Base-by-base conservation (phyloP, 2,329 filamentous ascomycete species). In the Xylaria sp. region DNA sequence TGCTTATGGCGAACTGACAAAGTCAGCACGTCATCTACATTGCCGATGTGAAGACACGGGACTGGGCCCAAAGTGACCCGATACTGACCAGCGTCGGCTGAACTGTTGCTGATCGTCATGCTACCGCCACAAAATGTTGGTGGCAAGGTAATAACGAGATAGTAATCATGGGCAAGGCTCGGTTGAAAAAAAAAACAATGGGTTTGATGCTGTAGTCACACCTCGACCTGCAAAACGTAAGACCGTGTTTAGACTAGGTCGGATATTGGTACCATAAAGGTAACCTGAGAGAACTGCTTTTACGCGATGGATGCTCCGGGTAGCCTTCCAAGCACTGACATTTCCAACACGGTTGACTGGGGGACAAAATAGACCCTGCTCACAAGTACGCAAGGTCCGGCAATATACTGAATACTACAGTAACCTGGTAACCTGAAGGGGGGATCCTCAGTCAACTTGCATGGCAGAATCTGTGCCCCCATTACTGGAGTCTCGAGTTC, bases 361-460 rank as follows among this genome's bases (percentile, higher is more conserved):
- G 39, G 42, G 23, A 30, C 23, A 30, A 30, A 52, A 18, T 52
- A 9, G 37, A 55, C 47, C 13, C 8, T 55, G 44, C 49, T 60
- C 10, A 52, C 23, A 13, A 42, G 37, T 42, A 13, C 11, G 37
- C 48, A 35, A 11, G 2, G 39, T 46, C 18, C 13, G 46, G 8
- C 34, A 23, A 30, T 46, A 19, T 53, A 42, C 42, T 23, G 23
- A 18, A 35, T 48, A 19, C 39, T 56, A 9, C 23, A 30, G 23
- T 30, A 30, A 30, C 23, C 23, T 30, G 23, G 8, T 13, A 44
- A 37, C 13, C 34, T 11, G 10, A 37, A 55, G 11, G 10, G 48
- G 10, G 46, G 3, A 13, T 18, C 52, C 53, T 66, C 66, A 70
- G 60, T 69, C 68, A 57, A 68, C 61, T 54, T 69, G 64, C 68